These are phyloP conservation scores for Sarcodon aspratus DNA, from an alignment of 768 basidiomycete species.

Conservation along the genomic window DNA sequence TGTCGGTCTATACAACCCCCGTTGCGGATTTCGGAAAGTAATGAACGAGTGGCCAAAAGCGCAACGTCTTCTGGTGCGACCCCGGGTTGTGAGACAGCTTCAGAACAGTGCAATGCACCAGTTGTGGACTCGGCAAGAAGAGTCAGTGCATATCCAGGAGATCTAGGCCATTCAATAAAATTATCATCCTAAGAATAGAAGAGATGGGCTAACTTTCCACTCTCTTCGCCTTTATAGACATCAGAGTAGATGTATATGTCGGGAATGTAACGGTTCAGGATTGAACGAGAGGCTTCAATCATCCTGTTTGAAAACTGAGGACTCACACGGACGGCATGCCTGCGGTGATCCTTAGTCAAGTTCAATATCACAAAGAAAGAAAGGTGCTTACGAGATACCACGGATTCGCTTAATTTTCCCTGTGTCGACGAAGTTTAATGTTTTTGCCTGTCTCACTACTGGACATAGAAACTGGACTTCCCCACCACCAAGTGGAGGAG, in stretches of 20 bases:
- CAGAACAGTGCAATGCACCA: conserved; percentile 76
- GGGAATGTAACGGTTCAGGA: conserved; percentile 93
- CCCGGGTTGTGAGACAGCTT: conserved; percentile 74
- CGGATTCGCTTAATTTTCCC: conserved; percentile 92
- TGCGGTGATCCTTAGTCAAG: conserved; percentile 17
- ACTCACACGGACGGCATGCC: conserved; percentile 92
- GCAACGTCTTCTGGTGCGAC: conserved; percentile 91
- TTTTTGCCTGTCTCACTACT: conserved; percentile 82
- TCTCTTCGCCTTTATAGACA: conserved; percentile 95
- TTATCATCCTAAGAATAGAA: background rate
- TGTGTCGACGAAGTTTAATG: conserved; percentile 82
- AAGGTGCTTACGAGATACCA: conserved; percentile 74
- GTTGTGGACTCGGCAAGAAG: conserved; percentile 91
- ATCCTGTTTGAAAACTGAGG: conserved; percentile 97
- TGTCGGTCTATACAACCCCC: conserved; percentile 89
- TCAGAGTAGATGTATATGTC: conserved; percentile 98
- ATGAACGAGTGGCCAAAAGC: conserved; percentile 61
- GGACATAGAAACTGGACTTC: conserved; percentile 93
- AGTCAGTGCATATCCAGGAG: conserved; percentile 90
- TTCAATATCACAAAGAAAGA: background rate
- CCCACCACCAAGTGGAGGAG: conserved; percentile 84
- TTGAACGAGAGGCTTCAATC: conserved; percentile 88
- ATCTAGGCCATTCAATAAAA: conserved; percentile 34
- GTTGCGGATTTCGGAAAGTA: conserved; percentile 66
- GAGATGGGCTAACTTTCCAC: conserved; percentile 68